Evolutionary conservation across 176 grass and related monocot species (phyloP), one percentile per base, ranked within the genome.

Genomic region (Oryza longistaminata): DNA sequence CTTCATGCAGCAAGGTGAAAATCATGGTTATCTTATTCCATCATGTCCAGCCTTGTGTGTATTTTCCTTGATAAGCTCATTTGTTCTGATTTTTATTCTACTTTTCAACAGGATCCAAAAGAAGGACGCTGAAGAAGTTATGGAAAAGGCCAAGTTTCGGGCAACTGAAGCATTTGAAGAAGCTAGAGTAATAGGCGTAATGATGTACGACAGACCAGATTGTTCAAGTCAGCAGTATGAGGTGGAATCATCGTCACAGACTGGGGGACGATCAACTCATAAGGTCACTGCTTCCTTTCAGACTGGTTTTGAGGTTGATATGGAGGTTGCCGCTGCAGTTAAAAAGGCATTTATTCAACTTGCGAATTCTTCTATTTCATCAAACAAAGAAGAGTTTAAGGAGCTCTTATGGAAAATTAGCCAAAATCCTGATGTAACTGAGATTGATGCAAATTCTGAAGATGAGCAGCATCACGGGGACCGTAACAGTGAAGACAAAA

Each of bases 181-280:
- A 60, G 96, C 91, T 26, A 82, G 88, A 78, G 71, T 85, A 87
- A 80, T 99, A 81, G 96, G 96, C 64, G 91, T 99, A 24, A 99
- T 96, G 93, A 99, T 99, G 96, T 99, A 99, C 84, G 96, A 96
- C 73, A 90, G 55, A 46, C 93, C 93, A 50, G 90, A 96, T 74
- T 92, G 84, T 74, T 86, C 85, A 77, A 81, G 82, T 80, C 79
- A 85, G 79, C 89, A 90, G 64, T 86, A 83, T 45, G 81, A 93
- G 84, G 87, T 93, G 76, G 91, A 91, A 85, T 90, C 79, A 33
- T 91, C 80, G 14, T 83, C 84, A 70, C 68, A 83, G 21, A 85
- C 64, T 75, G 92, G 91, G 81, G 92, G 84, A 71, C 76, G 24
- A 84, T 92, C 97, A 58, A 96, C 88, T 26, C 88, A 94, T 40